Conservation (phyloP, 805 yeast species). For the Wickerhamomyces silvicola region DNA sequence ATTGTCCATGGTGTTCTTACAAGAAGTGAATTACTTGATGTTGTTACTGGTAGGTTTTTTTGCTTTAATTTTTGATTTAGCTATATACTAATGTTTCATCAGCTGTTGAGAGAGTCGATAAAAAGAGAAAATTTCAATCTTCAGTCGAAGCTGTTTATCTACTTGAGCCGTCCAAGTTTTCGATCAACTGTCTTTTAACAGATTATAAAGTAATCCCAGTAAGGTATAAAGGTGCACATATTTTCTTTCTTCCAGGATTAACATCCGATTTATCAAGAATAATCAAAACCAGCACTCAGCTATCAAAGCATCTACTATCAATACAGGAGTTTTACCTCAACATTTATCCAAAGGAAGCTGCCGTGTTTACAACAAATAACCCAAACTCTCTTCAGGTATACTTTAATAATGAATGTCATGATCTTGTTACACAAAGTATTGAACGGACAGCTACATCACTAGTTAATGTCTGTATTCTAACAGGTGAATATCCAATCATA, state of each 20-base stretch:
- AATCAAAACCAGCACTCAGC: constrained; percentile 24
- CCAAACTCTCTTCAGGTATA: constrained; percentile 63
- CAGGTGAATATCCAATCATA: constrained; percentile 86
- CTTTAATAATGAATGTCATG: constrained; percentile 59
- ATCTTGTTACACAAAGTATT: constrained; percentile 53
- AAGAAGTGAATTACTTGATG: constrained; percentile 40
- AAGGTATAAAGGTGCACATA: constrained; percentile 71
- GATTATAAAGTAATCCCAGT: constrained; percentile 62
- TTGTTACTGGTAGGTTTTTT: constrained; percentile 35
- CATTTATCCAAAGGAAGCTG: constrained; percentile 60
- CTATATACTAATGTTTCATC: neutral
- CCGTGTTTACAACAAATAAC: constrained; percentile 63
- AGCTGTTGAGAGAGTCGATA: constrained; percentile 60
- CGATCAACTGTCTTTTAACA: constrained; percentile 68
- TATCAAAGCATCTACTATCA: constrained; percentile 23
- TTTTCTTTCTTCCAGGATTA: constrained; percentile 64
- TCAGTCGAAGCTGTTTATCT: constrained; percentile 78
- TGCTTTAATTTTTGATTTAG: neutral
- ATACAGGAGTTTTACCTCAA: constrained; percentile 40
- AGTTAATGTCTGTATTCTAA: constrained; percentile 63
- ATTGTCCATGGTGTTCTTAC: constrained; percentile 42
- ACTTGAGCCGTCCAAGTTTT: constrained; percentile 60
- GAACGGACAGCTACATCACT: constrained; percentile 55
- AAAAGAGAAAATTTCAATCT: constrained; percentile 50
- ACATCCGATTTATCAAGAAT: constrained; percentile 24